Conservation (phyloP, 805 yeast genomes). For the Scheffersomyces amazonensis region DNA sequence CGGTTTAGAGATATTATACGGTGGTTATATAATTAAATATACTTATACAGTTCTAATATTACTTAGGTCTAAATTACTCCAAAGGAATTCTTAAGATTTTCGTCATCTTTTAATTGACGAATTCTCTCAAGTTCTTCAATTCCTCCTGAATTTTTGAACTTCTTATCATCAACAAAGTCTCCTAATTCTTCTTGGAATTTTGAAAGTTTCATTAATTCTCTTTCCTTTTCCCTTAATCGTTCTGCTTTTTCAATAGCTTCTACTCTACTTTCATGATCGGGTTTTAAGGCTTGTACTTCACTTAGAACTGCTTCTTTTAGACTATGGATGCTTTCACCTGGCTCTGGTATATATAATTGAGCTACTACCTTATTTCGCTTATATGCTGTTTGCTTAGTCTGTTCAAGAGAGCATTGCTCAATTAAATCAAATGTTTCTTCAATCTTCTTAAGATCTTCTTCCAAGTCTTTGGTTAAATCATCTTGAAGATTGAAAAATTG, state of each 20-base stretch:
- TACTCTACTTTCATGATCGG: conserved; percentile 79
- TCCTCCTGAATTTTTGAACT: conserved; percentile 82
- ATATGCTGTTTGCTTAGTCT: conserved; percentile 56
- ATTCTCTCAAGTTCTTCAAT: conserved; percentile 78
- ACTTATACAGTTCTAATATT: background rate
- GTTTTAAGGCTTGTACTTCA: conserved; percentile 76
- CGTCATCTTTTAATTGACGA: conserved; percentile 65
- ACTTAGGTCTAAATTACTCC: conserved; percentile 20
- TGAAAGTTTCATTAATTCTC: conserved; percentile 50
- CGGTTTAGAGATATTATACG: background rate
- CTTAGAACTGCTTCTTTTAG: conserved; percentile 73
- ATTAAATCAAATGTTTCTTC: conserved; percentile 79
- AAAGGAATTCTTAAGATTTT: conserved; percentile 54
- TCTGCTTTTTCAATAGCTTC: conserved; percentile 92
- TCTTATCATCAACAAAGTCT: conserved; percentile 75
- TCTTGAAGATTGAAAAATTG: conserved; percentile 89
- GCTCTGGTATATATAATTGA: conserved; percentile 52
- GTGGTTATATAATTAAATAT: background rate
- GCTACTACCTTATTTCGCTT: conserved; percentile 36
- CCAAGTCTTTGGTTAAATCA: conserved; percentile 73
- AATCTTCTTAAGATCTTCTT: conserved; percentile 78
- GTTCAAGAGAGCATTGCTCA: conserved; percentile 76
- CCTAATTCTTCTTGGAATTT: conserved; percentile 85
- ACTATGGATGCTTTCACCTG: conserved; percentile 57
- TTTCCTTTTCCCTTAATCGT: conserved; percentile 69